These are phyloP conservation scores for Pseudocercospora pini-densiflorae DNA, from an alignment of 2,329 filamentous ascomycete species.

Conservation along the genomic window DNA sequence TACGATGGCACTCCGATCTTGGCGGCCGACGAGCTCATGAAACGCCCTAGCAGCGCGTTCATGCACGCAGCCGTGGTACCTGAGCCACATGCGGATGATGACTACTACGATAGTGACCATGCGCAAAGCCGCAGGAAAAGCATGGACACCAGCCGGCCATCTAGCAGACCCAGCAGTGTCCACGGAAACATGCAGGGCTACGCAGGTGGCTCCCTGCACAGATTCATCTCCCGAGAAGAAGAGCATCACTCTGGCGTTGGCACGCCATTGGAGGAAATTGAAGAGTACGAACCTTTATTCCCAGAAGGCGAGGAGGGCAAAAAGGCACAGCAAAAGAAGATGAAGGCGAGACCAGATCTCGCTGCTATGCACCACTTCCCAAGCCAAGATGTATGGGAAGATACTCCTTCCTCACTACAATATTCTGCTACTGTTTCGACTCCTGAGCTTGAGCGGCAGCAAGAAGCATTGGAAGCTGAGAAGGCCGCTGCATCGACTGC, in stretches of 20 bases:
- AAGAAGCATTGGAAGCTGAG: slow-evolving; percentile 39
- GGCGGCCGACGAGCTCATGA: slow-evolving; percentile 83
- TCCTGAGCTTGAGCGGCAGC: slow-evolving; percentile 58
- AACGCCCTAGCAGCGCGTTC: slow-evolving; percentile 69
- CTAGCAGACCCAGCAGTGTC: slow-evolving; percentile 66
- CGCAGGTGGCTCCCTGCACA: slow-evolving; percentile 59
- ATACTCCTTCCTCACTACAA: slow-evolving; percentile 84
- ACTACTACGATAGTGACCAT: slow-evolving; percentile 54
- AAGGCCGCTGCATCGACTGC: slow-evolving; percentile 30
- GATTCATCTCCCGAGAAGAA: slow-evolving; percentile 58
- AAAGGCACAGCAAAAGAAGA: slow-evolving; percentile 57
- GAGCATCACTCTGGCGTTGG: slow-evolving; percentile 53
- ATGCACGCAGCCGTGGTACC: slow-evolving; percentile 77
- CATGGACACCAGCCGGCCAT: slow-evolving; percentile 62
- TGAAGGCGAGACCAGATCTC: slow-evolving; percentile 59
- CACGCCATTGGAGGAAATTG: slow-evolving; percentile 82
- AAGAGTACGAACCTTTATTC: slow-evolving; percentile 95
- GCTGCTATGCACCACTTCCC: slow-evolving; percentile 71
- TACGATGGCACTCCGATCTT: slow-evolving; percentile 79
- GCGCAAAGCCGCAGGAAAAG: slow-evolving; percentile 55
- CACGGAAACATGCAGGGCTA: slow-evolving; percentile 36
- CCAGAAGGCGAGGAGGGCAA: slow-evolving; percentile 70
- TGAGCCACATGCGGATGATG: slow-evolving; percentile 63
- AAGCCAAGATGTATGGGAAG: slow-evolving; percentile 96
- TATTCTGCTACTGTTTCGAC: slow-evolving; percentile 80